These are phyloP conservation scores for Backusella liffmaniae DNA, from an alignment of 192 early-diverging fungal genomes.

Conservation along the genomic window DNA sequence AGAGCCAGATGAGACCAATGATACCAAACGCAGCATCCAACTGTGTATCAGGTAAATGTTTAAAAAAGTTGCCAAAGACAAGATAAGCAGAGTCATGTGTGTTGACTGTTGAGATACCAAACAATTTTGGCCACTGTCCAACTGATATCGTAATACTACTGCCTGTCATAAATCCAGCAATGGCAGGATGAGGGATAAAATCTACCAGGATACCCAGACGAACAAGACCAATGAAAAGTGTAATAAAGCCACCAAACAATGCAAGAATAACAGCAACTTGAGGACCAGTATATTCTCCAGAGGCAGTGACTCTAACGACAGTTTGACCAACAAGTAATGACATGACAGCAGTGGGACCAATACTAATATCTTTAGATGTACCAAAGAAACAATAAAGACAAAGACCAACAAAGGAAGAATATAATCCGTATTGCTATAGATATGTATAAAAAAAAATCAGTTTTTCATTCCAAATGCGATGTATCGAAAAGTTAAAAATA, in stretches of 20 bases:
- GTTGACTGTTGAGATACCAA: slow-evolving; percentile 75
- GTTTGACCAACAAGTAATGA: slow-evolving; percentile 75
- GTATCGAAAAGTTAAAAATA: not conserved
- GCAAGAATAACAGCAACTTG: slow-evolving; percentile 63
- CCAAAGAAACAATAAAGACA: slow-evolving; percentile 70
- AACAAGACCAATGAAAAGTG: slow-evolving; percentile 72
- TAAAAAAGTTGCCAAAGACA: slow-evolving; percentile 69
- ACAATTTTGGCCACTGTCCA: slow-evolving; percentile 64
- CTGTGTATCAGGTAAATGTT: slow-evolving; percentile 37
- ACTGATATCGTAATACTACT: slow-evolving; percentile 78
- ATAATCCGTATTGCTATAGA: slow-evolving; percentile 63
- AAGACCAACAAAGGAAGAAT: slow-evolving; percentile 71
- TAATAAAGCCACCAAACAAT: slow-evolving; percentile 71
- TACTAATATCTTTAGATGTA: slow-evolving; percentile 73
- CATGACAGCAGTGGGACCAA: slow-evolving; percentile 71
- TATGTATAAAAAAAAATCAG: not conserved
- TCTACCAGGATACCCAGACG: slow-evolving; percentile 87
- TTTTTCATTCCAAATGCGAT: not conserved
- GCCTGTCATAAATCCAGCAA: slow-evolving; percentile 87
- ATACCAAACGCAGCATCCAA: slow-evolving; percentile 66
- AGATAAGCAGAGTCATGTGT: slow-evolving; percentile 71
- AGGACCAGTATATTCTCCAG: slow-evolving; percentile 74
- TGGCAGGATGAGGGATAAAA: slow-evolving; percentile 82
- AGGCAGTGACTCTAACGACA: slow-evolving; percentile 33
- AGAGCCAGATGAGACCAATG: slow-evolving; percentile 40